Conservation (phyloP, 495 filamentous ascomycete species). For the Penicillium cataractarum region DNA sequence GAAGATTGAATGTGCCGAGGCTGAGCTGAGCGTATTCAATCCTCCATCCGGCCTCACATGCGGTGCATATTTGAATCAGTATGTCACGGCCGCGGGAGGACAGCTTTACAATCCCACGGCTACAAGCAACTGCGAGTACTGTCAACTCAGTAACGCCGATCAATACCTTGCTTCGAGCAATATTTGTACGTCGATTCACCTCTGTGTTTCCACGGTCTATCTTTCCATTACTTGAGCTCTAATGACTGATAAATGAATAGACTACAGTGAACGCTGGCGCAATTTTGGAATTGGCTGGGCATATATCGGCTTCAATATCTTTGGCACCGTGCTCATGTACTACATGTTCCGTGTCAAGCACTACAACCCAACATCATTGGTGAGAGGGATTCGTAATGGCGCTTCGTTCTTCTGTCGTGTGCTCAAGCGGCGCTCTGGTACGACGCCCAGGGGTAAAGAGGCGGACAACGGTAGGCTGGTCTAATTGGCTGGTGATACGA, state of each 20-base stretch:
- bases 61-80: constrained; percentile 48
- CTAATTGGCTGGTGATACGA: constrained; percentile 8
- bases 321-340: constrained; percentile 53
- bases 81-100: constrained; percentile 37
- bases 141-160: constrained; percentile 49
- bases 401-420: constrained; percentile 41
- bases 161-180: constrained; percentile 48
- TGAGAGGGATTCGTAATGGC: constrained; percentile 32
- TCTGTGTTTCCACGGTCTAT: neutral
- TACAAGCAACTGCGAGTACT: constrained; percentile 48
- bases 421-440: constrained; percentile 51
- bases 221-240: neutral
- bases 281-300: constrained; percentile 59
- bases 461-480: constrained; percentile 49
- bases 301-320: constrained; percentile 56
- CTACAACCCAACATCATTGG: constrained; percentile 45
- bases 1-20: constrained; percentile 44
- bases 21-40: constrained; percentile 56
- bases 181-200: constrained; percentile 42
- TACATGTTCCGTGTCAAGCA: constrained; percentile 57
- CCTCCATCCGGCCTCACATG: constrained; percentile 55
- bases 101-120: constrained; percentile 49
- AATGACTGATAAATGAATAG: constrained; percentile 17
- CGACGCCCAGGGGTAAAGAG: constrained; percentile 63
- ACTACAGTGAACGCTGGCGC: constrained; percentile 53